phyloP scores from a whole-genome alignment of 495 filamentous ascomycete species.

The Copromyces sp. region DNA sequence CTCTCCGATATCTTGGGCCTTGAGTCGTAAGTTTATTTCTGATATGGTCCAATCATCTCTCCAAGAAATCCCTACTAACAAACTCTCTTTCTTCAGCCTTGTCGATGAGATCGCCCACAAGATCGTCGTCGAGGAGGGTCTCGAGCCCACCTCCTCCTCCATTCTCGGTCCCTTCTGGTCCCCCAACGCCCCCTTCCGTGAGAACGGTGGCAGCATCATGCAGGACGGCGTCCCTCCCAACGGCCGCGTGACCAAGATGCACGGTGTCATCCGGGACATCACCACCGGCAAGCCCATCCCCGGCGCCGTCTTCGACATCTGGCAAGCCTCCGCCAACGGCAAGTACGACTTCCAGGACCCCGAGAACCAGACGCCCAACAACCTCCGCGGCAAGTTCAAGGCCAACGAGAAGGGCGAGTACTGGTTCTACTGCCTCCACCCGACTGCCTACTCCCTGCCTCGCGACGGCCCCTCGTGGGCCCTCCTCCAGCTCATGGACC shows the following conservation, averaged over 20 bases:
- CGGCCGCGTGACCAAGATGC: constrained; percentile 61
- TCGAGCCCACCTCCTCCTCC: constrained; percentile 67
- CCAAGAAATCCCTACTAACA: background rate
- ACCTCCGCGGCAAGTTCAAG: constrained; percentile 75
- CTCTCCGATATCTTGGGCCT: constrained; percentile 72
- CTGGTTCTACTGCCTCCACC: constrained; percentile 73
- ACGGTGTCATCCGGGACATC: constrained; percentile 63
- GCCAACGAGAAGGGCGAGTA: constrained; percentile 67
- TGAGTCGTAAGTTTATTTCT: constrained; percentile 52
- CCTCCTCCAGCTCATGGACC: constrained; percentile 61
- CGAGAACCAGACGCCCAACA: constrained; percentile 63
- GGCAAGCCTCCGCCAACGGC: constrained; percentile 77
- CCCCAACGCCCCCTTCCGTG: constrained; percentile 68
- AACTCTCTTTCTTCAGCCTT: constrained; percentile 35
- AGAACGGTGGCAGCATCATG: constrained; percentile 60
- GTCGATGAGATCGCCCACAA: constrained; percentile 83
- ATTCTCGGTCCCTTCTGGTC: constrained; percentile 87
- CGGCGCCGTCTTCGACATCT: constrained; percentile 69
- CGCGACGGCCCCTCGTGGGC: constrained; percentile 62
- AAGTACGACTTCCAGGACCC: constrained; percentile 88
- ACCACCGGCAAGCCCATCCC: constrained; percentile 61
- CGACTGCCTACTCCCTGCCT: constrained; percentile 70
- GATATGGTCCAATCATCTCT: background rate
- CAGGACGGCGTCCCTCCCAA: constrained; percentile 50
- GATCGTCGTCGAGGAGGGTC: constrained; percentile 56